These are phyloP conservation scores for Dimargaris cristalligena DNA, from an alignment of 192 early-diverging fungal species.

Conservation along the genomic window DNA sequence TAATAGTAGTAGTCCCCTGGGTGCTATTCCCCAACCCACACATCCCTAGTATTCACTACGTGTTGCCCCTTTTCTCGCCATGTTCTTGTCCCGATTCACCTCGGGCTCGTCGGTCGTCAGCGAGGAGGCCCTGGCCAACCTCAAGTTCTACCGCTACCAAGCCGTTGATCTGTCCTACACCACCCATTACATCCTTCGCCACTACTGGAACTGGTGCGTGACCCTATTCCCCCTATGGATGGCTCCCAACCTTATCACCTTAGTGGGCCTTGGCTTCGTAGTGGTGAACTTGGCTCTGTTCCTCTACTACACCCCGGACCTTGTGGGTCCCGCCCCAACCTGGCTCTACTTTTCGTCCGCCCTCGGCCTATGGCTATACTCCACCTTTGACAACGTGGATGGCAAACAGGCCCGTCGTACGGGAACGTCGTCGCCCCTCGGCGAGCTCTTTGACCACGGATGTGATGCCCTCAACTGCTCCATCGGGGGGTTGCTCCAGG, in stretches of 20 bases:
- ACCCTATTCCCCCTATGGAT: constrained; percentile 82
- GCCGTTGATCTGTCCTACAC: constrained; percentile 69
- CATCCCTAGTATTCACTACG: too few relatives aligned
- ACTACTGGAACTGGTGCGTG: constrained; percentile 84
- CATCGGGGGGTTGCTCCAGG: constrained; percentile 52
- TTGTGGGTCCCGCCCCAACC: constrained; percentile 43
- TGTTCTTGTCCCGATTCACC: constrained; percentile 2
- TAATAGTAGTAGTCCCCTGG: too few relatives aligned
- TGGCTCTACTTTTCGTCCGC: constrained; percentile 65
- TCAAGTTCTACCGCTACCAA: constrained; percentile 63
- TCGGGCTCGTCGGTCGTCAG: constrained; percentile 41
- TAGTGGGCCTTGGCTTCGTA: constrained; percentile 62
- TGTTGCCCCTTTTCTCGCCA: background rate
- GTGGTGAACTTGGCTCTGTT: constrained; percentile 55
- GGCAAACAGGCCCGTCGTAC: constrained; percentile 73
- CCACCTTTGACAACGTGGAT: constrained; percentile 81
- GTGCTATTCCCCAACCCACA: too few relatives aligned
- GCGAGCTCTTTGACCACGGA: constrained; percentile 74
- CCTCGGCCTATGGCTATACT: constrained; percentile 69
- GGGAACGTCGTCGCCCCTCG: constrained; percentile 55
- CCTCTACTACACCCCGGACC: constrained; percentile 46
- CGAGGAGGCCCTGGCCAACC: constrained; percentile 45
- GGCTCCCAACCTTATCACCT: constrained; percentile 77
- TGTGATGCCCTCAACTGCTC: constrained; percentile 78
- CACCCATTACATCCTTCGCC: constrained; percentile 61